Conservation (phyloP, 1,284 basidiomycete species). For the Boletus mariae region DNA sequence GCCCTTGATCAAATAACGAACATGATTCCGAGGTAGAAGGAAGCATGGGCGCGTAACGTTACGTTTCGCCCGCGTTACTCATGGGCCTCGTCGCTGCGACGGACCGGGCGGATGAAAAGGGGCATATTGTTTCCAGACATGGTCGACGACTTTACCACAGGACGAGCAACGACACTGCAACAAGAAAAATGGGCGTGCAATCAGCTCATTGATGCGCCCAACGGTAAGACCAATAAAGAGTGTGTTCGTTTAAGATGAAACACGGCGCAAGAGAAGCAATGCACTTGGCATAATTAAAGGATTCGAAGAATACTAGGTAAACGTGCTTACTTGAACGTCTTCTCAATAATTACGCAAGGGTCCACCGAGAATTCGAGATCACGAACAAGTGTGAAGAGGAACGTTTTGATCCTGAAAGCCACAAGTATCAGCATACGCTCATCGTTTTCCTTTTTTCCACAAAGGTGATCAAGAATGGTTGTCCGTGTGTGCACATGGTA, state of each 20-base stretch:
- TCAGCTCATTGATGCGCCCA: conserved; percentile 10
- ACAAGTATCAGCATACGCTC: conserved; percentile 17
- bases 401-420: conserved; percentile 53
- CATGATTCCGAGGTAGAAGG: conserved; percentile 9
- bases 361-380: conserved; percentile 56
- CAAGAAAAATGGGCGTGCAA: conserved; percentile 2
- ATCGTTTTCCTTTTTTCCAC: conserved; percentile 2
- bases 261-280: conserved; percentile 16
- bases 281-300: conserved; percentile 20
- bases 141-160: conserved; percentile 49
- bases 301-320: conserved; percentile 14
- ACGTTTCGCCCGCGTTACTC: conserved; percentile 13
- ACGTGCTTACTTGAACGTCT: conserved; percentile 54
- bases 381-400: conserved; percentile 53
- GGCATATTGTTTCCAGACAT: conserved; percentile 55
- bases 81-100: conserved; percentile 8
- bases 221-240: conserved; percentile 10
- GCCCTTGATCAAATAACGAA: conserved; percentile 21
- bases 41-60: conserved; percentile 10
- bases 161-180: conserved; percentile 51
- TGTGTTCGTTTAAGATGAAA: conserved; percentile 24
- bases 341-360: conserved; percentile 54
- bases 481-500: too few relatives aligned
- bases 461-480: neutral
- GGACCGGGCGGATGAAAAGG: conserved; percentile 38